phyloP scores from a whole-genome alignment of 225 moss, liverwort and hornwort species.

The Climacium dendroides region DNA sequence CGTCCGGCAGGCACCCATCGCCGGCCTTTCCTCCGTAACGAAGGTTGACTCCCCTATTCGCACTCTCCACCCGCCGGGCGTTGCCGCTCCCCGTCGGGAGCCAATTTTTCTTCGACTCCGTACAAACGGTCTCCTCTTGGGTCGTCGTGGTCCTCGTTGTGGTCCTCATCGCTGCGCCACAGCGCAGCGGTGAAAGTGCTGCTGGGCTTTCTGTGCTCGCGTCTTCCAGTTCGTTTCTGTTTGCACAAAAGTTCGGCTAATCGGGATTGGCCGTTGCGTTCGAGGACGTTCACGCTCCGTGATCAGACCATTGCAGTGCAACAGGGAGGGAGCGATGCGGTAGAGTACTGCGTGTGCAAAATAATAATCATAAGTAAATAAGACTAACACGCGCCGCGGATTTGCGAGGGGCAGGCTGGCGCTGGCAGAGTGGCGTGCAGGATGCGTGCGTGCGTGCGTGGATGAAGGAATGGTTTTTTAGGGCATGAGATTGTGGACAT shows the following conservation, averaged over 20 bases:
- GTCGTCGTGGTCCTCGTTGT: background rate
- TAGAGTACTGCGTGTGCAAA: background rate
- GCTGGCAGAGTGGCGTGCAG: background rate
- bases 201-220: background rate
- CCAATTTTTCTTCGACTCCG: background rate
- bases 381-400: background rate
- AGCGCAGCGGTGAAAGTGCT: background rate
- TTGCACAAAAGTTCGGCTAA: background rate
- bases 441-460: background rate
- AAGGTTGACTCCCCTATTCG: background rate
- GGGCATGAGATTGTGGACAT: background rate
- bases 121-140: background rate
- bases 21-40: background rate
- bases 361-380: accelerated
- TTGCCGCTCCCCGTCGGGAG: background rate
- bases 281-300: background rate
- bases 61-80: background rate
- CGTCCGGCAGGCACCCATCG: background rate
- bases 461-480: background rate
- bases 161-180: background rate
- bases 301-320: background rate
- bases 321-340: background rate
- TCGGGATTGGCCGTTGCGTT: background rate
- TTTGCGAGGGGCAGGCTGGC: background rate
- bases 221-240: too few relatives aligned